phyloP scores from a whole-genome alignment of 192 early-diverging fungal species.

The Entophlyctis helioformis region DNA sequence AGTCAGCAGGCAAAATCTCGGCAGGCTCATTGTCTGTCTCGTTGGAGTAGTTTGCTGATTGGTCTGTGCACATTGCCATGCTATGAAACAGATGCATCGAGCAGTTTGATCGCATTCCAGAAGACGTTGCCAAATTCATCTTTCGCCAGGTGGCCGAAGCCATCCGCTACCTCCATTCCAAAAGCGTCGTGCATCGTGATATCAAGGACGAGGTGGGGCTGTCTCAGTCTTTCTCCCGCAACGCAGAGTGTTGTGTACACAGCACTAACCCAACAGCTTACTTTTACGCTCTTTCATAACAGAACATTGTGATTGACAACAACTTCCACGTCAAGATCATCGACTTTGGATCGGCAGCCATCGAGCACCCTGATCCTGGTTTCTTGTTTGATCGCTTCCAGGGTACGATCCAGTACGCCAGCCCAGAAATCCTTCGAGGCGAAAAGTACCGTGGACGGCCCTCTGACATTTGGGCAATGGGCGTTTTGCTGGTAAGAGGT shows the following conservation, averaged over 20 bases:
- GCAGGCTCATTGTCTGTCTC: background rate
- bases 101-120: slow-evolving; percentile 45
- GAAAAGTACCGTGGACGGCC: slow-evolving; percentile 49
- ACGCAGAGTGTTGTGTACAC: background rate
- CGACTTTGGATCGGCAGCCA: slow-evolving; percentile 52
- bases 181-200: slow-evolving; percentile 63
- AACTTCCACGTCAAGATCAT: slow-evolving; percentile 44
- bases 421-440: slow-evolving; percentile 54
- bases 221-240: slow-evolving; percentile 18
- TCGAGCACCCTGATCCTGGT: slow-evolving; percentile 6
- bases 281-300: too few relatives aligned
- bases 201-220: slow-evolving; percentile 83
- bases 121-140: slow-evolving; percentile 49
- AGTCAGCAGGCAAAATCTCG: background rate
- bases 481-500: slow-evolving; percentile 48
- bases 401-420: slow-evolving; percentile 41
- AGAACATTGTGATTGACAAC: slow-evolving; percentile 34
- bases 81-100: slow-evolving; percentile 58
- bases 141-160: slow-evolving; percentile 59
- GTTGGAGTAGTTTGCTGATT: background rate
- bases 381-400: slow-evolving; percentile 27
- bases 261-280: background rate
- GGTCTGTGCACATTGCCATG: too few relatives aligned
- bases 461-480: slow-evolving; percentile 64
- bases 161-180: slow-evolving; percentile 47